Evolutionary conservation across 306 rosid genomes (phyloP), one percentile per base, ranked within the genome.

Genomic region (Styphnolobium japonicum): DNA sequence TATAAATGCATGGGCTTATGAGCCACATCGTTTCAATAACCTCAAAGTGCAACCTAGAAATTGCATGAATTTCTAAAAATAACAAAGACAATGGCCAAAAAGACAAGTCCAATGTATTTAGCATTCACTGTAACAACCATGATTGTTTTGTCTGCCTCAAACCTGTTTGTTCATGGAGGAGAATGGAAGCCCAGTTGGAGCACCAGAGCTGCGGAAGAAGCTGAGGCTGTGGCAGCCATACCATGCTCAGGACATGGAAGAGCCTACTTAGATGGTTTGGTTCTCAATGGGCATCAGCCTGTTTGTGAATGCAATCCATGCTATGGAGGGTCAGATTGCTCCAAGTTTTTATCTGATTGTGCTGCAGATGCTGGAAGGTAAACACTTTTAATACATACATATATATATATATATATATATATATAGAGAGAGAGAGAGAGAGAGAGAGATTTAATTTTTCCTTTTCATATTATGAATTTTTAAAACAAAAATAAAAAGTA

Each of bases 161-260:
- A 67, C 14, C 3, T 56, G 19, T 22, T n/a, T 5, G 70, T 67
- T 57, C 0, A 16, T 12, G 74, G 55, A 29, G 78, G 19, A 18
- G 71, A 60, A 52, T 76, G 85, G 85, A 43, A 69, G 4, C 82
- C 51, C 16, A 83, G 39, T n/a, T 88, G 91, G 91, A 88, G 72
- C 39, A 64, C 49, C 9, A 51, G 31, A 57, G 92, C 88, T 5
- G 86, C 90, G 1, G 79, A 70, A 74, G 81, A 86, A 76, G 90
- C 90, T 0, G 87, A 89, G 79, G 21, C 2, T 0, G 90, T 86
- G 78, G 90, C 87, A 10, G 84, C 88, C 8, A 80, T 79, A 18
- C 10, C 67, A 49, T 89, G 90, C 36, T 86, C 92, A 1, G 90
- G 92, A 14, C 92, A 89, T 80, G 92, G 92, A 56, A 82, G 87